Conservation (phyloP, 2,329 filamentous ascomycete species). For the Diaporthe capsici region DNA sequence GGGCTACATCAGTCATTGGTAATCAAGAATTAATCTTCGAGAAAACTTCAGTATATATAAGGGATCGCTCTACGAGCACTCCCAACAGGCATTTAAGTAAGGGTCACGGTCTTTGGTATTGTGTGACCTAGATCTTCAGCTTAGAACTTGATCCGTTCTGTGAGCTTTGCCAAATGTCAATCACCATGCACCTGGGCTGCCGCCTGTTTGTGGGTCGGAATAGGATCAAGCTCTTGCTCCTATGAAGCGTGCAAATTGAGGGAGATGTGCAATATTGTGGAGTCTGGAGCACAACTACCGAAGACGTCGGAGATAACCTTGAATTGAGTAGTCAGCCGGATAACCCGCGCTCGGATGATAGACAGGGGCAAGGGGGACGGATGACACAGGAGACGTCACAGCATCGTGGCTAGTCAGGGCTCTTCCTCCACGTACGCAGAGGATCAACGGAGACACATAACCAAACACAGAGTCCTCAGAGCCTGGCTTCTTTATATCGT, state of each 20-base stretch:
- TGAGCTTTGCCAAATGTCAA: too few relatives aligned
- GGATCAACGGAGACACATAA: not conserved
- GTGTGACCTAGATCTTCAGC: too few relatives aligned
- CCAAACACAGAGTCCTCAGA: not conserved
- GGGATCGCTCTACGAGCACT: too few relatives aligned
- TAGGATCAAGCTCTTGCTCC: not conserved
- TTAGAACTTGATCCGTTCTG: too few relatives aligned
- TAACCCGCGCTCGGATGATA: not conserved
- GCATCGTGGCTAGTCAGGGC: constrained; percentile 5
- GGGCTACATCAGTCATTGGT: too few relatives aligned
- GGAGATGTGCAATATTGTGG: not conserved
- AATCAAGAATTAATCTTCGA: too few relatives aligned
- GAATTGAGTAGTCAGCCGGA: constrained; percentile 2
- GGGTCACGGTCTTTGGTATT: too few relatives aligned
- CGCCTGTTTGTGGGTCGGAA: not conserved
- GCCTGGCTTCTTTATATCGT: not conserved
- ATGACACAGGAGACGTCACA: constrained; percentile 23
- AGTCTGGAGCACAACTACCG: constrained; percentile 2
- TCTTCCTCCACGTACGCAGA: constrained; percentile 1
- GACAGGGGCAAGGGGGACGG: constrained; percentile 8
- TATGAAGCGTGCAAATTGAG: not conserved
- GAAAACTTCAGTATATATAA: too few relatives aligned
- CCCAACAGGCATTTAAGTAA: too few relatives aligned
- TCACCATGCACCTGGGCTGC: not conserved
- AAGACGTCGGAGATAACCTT: not conserved